Evolutionary conservation across 2,329 filamentous ascomycete species (phyloP), one percentile per base, ranked within the genome.

Genomic region (Colletotrichum sp.): DNA sequence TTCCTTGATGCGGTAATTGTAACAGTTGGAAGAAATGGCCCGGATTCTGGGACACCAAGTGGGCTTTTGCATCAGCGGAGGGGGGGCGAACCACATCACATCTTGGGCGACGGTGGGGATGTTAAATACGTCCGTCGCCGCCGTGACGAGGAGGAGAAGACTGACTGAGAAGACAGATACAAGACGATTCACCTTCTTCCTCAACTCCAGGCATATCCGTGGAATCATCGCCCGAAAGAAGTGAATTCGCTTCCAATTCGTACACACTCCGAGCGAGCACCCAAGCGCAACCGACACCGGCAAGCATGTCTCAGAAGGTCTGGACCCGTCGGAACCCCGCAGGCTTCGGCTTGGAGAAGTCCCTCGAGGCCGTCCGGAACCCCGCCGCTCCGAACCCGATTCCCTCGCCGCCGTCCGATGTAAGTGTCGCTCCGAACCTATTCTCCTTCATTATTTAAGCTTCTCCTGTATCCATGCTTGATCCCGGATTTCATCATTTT

Each of bases 261-360:
- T 57, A 30, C n/a, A 57, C 49, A 7, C 44, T 68, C n/a, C 30
- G 65, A 57, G 44, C 49, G 10, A 49, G 55, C 16, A 57, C 18
- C 44, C 32, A 32, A 36, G 18, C 24, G 24, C n/a, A 16, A 71
- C 36, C 52, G 10, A 39, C 18, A 13, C 63, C 91, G 88, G 79
- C 90, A 90, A 74, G 85, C 80, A 78, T 90, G 82, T n/a, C 79
- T 52, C 81, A 80, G 32, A 79, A 78, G 24, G 79, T 82, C 71
- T 80, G 78, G 77, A 78, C 78, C 65, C 81, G 81, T 72, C 79
- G 78, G n/a, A 79, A 80, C 72, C 74, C 79, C 15, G 75, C 72
- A n/a, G 81, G 81, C 64, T 77, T 75, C 68, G 81, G 81, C 64
- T 78, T 82, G 55, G 80, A 81, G 49, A 77, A 78, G 69, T 78